These are phyloP conservation scores for Hyaloperonospora arabidopsidis DNA, from an alignment of 352 stramenopile genomes.

Conservation along the genomic window DNA sequence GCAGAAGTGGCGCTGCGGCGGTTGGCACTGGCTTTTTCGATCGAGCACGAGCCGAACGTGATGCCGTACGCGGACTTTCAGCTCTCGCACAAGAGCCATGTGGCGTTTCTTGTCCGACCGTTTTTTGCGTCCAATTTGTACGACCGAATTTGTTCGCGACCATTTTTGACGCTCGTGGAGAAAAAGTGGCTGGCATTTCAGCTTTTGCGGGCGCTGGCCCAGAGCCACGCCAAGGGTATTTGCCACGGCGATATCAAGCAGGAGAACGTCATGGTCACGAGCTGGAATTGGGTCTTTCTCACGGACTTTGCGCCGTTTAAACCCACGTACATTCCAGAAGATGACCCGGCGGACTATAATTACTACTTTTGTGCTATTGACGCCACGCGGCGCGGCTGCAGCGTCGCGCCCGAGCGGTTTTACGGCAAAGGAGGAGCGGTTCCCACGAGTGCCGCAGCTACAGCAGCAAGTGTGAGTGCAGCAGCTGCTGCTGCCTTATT, in stretches of 20 bases:
- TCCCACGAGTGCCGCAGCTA: constrained; percentile 2
- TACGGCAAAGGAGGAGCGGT: constrained; percentile 34
- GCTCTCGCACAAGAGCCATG: constrained; percentile 70
- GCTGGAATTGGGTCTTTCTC: constrained; percentile 96
- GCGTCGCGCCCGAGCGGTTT: constrained; percentile 90
- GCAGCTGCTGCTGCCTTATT: no score
- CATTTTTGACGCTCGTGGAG: constrained; percentile 92
- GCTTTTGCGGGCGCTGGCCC: constrained; percentile 89
- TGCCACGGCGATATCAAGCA: constrained; percentile 97
- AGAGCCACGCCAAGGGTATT: constrained; percentile 89
- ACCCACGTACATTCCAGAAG: constrained; percentile 90
- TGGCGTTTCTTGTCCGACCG: constrained; percentile 92
- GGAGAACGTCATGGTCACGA: constrained; percentile 98
- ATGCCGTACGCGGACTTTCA: constrained; percentile 79
- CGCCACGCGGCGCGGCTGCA: constrained; percentile 87
- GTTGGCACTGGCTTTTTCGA: constrained; percentile 45
- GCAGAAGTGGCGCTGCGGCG: constrained; percentile 50
- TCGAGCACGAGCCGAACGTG: constrained; percentile 74
- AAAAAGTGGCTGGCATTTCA: constrained; percentile 98
- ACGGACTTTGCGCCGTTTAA: constrained; percentile 95
- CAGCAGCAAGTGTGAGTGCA: constrained; percentile 17
- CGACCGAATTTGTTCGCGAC: constrained; percentile 92
- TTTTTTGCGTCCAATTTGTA: constrained; percentile 94
- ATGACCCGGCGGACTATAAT: constrained; percentile 94
- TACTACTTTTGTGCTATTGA: constrained; percentile 90